phyloP scores from a whole-genome alignment of 2,329 filamentous ascomycete genomes.

The Tolypocladium pustulatum region DNA sequence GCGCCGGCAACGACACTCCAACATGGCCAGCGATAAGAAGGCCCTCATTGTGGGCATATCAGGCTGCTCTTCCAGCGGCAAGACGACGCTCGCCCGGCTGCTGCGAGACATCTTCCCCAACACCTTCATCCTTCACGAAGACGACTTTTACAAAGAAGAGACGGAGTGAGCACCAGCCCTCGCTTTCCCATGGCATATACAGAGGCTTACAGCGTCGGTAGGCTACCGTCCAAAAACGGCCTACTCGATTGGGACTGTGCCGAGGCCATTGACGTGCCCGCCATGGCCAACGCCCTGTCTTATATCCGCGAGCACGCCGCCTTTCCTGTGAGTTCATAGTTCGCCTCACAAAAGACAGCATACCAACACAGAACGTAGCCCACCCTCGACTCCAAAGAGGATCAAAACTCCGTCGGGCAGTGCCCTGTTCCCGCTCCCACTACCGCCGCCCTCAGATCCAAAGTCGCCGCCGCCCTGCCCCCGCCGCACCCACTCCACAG shows the following conservation, averaged over 20 bases:
- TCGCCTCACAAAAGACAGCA: background rate
- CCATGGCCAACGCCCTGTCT: conserved; percentile 54
- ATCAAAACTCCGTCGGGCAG: conserved; percentile 49
- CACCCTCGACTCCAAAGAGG: conserved; percentile 33
- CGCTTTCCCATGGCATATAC: too few species aligned
- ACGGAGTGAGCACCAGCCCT: conserved; percentile 40
- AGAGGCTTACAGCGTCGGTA: conserved; percentile 12
- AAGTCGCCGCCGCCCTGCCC: conserved; percentile 36
- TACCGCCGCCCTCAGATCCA: conserved; percentile 34
- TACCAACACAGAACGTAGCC: conserved; percentile 8
- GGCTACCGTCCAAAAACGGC: conserved; percentile 44
- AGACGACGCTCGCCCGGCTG: conserved; percentile 83
- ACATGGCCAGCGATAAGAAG: conserved; percentile 24
- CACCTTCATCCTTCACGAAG: conserved; percentile 80
- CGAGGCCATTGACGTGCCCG: conserved; percentile 61
- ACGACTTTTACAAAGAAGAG: conserved; percentile 90
- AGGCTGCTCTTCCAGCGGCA: conserved; percentile 85
- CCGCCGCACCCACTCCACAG: conserved; percentile 26
- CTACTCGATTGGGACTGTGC: conserved; percentile 89
- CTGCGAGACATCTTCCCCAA: conserved; percentile 71
- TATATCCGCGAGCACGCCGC: conserved; percentile 61
- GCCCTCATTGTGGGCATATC: conserved; percentile 70
- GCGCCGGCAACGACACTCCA: background rate
- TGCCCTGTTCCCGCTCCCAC: conserved; percentile 39
- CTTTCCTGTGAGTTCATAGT: conserved; percentile 41